These are phyloP conservation scores for Tetrahymena elliotti DNA, from an alignment of 73 alveolate genomes.

Conservation along the genomic window DNA sequence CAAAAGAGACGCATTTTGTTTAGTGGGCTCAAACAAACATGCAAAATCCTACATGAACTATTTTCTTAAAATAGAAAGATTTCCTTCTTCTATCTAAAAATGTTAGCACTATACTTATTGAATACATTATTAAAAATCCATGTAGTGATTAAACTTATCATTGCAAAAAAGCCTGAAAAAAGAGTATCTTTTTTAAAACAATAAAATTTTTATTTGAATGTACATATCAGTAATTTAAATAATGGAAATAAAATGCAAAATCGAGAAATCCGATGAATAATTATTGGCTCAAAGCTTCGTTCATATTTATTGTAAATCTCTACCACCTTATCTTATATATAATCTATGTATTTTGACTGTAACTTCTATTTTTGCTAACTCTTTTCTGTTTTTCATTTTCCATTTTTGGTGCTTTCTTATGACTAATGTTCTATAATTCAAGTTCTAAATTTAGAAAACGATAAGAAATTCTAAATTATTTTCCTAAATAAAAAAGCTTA, in stretches of 20 bases:
- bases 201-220: too few species aligned
- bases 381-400: not conserved
- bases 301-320: not conserved
- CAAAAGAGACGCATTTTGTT: not conserved
- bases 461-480: not conserved
- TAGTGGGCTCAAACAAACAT: not conserved
- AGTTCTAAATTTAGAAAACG: not conserved
- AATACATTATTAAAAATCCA: too few species aligned
- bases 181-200: not conserved
- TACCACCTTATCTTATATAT: not conserved
- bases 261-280: not conserved
- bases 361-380: not conserved
- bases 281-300: not conserved
- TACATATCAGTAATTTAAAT: not conserved
- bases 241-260: not conserved
- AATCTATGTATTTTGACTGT: not conserved
- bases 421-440: not conserved
- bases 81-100: not conserved
- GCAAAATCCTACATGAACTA: not conserved
- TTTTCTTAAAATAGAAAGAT: too few species aligned
- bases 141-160: not conserved
- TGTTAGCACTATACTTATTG: not conserved
- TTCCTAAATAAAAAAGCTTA: not conserved
- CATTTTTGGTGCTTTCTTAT: too few species aligned
- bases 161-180: too few species aligned